These are phyloP conservation scores for Vaucheria bursata DNA, from an alignment of 352 stramenopile species.

Conservation along the genomic window DNA sequence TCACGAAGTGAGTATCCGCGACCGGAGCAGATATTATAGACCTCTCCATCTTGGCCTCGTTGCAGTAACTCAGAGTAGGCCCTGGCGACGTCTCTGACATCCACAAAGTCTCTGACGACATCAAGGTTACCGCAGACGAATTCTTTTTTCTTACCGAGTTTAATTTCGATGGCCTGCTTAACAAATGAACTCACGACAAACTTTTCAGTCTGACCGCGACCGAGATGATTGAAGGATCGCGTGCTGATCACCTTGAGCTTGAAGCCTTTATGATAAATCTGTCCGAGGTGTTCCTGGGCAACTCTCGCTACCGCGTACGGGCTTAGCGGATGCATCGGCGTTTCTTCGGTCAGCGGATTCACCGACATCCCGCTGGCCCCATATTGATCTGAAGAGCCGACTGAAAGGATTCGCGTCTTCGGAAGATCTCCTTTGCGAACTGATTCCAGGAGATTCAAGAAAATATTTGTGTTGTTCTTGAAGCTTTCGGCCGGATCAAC, in stretches of 20 bases:
- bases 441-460: not conserved
- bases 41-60: not conserved
- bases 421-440: not conserved
- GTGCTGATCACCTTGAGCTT: not conserved
- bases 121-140: not conserved
- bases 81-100: not conserved
- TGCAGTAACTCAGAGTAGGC: not conserved
- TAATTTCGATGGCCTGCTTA: not conserved
- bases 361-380: not conserved
- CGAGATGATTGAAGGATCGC: not conserved
- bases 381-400: not conserved
- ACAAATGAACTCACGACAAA: not conserved
- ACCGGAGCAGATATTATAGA: not conserved
- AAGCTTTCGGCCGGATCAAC: not conserved
- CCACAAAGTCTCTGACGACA: not conserved
- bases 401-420: not conserved
- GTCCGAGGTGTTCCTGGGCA: not conserved
- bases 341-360: not conserved
- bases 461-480: slow-evolving; percentile 1
- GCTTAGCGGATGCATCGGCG: not conserved
- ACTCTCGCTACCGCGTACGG: not conserved
- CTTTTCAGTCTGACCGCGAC: not conserved
- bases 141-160: not conserved
- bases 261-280: not conserved
- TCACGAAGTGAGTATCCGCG: not conserved